Evolutionary conservation across 371 early-diverging fungal genomes (phyloP).

Genomic region (Funneliformis caledonium): DNA sequence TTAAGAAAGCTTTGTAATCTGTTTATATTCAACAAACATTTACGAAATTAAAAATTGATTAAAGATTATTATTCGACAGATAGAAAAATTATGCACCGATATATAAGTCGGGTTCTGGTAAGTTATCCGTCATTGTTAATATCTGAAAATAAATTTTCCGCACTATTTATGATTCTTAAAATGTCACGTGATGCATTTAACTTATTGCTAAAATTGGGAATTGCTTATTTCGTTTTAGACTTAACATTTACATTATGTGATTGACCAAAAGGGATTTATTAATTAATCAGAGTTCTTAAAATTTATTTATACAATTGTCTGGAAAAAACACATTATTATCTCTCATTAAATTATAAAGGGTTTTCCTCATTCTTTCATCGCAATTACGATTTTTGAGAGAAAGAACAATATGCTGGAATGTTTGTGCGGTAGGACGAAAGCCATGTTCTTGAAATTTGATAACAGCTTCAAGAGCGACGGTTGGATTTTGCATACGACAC

Average conservation of each 20-base stretch:
- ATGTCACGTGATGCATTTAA: too few relatives aligned
- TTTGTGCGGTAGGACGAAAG: constrained; percentile 6
- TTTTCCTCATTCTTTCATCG: background rate
- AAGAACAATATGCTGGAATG: background rate
- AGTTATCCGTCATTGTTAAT: background rate
- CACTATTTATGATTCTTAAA: too few relatives aligned
- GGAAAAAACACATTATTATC: background rate
- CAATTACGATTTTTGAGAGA: background rate
- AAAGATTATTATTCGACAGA: background rate
- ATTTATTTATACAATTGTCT: background rate
- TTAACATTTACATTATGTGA: too few relatives aligned
- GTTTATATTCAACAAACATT: background rate
- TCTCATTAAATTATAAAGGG: background rate
- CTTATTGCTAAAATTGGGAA: too few relatives aligned
- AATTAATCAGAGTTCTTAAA: too few relatives aligned
- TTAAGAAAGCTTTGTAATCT: constrained; percentile 67
- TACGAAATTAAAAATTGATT: background rate
- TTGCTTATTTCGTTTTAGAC: too few relatives aligned
- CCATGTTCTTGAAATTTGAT: constrained; percentile 25
- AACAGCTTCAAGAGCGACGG: background rate
- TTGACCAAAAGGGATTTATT: too few relatives aligned
- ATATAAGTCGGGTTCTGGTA: constrained; percentile 30
- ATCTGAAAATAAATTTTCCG: too few relatives aligned
- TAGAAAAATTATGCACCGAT: constrained; percentile 8
- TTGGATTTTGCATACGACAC: background rate